A percentile compares a stretch with the other conserved stretches of the same genome.
These are phyloP conservation scores for Leucosporidium yakuticum DNA, from an alignment of 768 basidiomycete species.

Conservation along the genomic window DNA sequence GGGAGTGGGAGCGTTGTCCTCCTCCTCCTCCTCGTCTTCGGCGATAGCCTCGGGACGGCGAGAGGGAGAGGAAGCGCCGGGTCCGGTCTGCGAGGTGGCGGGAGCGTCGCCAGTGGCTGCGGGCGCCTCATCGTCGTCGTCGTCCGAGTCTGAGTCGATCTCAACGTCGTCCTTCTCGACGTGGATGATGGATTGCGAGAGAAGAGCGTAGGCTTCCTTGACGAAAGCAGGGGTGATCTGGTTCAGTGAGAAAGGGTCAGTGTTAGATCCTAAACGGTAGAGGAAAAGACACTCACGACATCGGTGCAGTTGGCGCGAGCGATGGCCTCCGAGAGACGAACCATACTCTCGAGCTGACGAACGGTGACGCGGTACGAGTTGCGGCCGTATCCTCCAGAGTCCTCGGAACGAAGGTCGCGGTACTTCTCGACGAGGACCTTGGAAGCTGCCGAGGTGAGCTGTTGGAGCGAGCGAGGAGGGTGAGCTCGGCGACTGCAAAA, in stretches of 20 bases:
- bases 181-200: conserved; percentile 93
- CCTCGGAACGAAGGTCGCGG: conserved; percentile 82
- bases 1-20: conserved; percentile 26
- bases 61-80: conserved; percentile 41
- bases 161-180: conserved; percentile 98
- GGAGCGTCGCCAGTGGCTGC: conserved; percentile 61
- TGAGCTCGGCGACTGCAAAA: conserved; percentile 15
- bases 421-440: conserved; percentile 94
- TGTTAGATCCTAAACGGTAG: background rate
- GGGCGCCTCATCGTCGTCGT: conserved; percentile 45
- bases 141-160: conserved; percentile 81
- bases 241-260: background rate
- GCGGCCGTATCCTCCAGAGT: conserved; percentile 74
- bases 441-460: conserved; percentile 90
- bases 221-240: conserved; percentile 92
- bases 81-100: conserved; percentile 44
- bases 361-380: conserved; percentile 98
- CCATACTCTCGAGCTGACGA: conserved; percentile 96
- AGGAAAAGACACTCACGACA: conserved; percentile 54
- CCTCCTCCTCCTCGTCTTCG: conserved; percentile 14
- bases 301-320: conserved; percentile 91
- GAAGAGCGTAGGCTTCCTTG: conserved; percentile 85
- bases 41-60: conserved; percentile 32
- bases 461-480: conserved; percentile 12
- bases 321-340: conserved; percentile 93